These are phyloP conservation scores for Chrysanthemum lavandulifolium DNA, from an alignment of 129 eudicot genomes.

Conservation along the genomic window DNA sequence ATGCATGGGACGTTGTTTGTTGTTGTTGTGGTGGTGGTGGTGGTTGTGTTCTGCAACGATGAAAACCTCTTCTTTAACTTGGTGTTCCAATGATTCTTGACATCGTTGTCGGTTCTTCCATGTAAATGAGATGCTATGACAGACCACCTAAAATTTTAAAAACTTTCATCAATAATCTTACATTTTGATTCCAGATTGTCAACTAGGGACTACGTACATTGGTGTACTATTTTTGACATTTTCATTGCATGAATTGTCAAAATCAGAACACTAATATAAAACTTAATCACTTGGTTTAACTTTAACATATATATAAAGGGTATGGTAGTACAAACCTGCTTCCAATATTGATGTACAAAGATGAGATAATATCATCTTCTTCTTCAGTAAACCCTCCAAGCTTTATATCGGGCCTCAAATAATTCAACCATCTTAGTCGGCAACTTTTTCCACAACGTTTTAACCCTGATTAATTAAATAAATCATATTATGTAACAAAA, in stretches of 20 bases:
- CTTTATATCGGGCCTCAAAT: conserved; percentile 71
- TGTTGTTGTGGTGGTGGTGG: background rate
- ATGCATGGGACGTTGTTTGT: background rate
- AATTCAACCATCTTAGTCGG: conserved; percentile 71
- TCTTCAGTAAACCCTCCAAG: conserved; percentile 73
- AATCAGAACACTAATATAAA: background rate
- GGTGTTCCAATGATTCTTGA: conserved; percentile 83
- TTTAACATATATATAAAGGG: background rate
- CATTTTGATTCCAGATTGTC: too few species aligned
- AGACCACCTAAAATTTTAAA: conserved; percentile 54
- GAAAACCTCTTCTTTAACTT: conserved; percentile 63
- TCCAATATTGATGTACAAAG: conserved; percentile 54
- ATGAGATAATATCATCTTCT: conserved; percentile 55
- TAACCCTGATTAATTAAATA: conserved; percentile 39
- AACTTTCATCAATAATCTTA: background rate
- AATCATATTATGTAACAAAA: background rate
- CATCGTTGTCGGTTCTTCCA: conserved; percentile 83
- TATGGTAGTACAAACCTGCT: conserved; percentile 49
- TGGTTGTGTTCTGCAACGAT: conserved; percentile 10
- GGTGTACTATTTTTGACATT: background rate
- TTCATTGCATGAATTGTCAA: background rate
- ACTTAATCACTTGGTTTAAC: background rate
- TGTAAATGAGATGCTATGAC: conserved; percentile 70
- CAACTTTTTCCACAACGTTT: conserved; percentile 84
- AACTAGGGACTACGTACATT: background rate